Base-by-base conservation (phyloP, 306 rosid genomes). In the Ammopiptanthus mongolicus region DNA sequence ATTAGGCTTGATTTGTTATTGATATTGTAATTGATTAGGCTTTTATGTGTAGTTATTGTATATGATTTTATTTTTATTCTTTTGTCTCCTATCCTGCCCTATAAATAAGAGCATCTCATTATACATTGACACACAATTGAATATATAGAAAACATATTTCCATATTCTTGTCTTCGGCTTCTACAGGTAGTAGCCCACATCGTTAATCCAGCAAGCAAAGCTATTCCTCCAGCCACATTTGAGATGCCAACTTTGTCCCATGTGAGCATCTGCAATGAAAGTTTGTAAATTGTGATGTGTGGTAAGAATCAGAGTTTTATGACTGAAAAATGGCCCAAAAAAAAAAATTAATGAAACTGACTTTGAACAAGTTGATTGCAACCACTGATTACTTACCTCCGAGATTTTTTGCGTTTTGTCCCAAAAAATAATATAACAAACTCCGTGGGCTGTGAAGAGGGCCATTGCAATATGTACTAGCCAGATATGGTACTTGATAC, bases 401-500 rank as follows among this genome's bases (percentile, higher is more conserved):
- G 78, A 84, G 19, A 82, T 74, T 84, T 88, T 85, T 56, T 65
- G 69, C 7, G 87, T 88, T 21, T 37, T 67, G 6, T 46, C 64
- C 92, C 88, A 86, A 67, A 69, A 84, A 36, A 81, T 41, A 2
- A 81, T 25, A 77, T 76, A 84, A 71, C 85, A 59, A 22, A 84
- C 28, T 68, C 90, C 85, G 15, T 86, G 92, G 8, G 80, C 78
- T 9, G 86, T 65, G 80, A 88, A 86, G 63, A 82, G 71, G 31
- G 66, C 18, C 86, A 88, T 71, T 65, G 77, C 65, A 74, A 25
- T 57, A 51, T 88, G 87, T 11, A 87, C 90, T 4, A 88, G 79
- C 90, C 92, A 86, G 59, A 81, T 81, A 41, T 81, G 92, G 39
- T 86, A 86, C 75, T 79, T 88, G 78, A 86, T 74, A 74, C 88